These are phyloP conservation scores for Corymbia citriodora DNA, from an alignment of 441 rosid genomes.

Conservation along the genomic window DNA sequence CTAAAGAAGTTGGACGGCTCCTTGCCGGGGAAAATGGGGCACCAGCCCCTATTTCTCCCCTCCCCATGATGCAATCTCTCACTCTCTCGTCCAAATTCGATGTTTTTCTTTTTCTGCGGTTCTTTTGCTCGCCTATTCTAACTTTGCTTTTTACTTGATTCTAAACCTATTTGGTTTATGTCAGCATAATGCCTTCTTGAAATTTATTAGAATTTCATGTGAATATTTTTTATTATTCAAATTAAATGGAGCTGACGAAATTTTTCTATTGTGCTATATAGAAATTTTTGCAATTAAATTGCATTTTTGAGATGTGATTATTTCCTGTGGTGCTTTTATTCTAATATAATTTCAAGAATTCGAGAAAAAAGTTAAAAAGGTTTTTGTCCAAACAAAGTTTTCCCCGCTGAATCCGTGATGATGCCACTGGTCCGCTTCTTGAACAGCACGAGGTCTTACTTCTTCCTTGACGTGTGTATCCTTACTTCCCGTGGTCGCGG, in stretches of 20 bases:
- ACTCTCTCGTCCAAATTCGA: no score
- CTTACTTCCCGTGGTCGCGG: slow-evolving; percentile 62
- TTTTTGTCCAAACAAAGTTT: neutral
- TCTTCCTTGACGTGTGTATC: slow-evolving; percentile 69
- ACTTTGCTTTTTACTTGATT: no score
- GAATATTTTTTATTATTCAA: neutral
- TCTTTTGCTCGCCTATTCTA: no score
- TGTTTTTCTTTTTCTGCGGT: no score
- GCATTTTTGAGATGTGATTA: neutral
- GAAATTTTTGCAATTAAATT: neutral
- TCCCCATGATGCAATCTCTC: neutral
- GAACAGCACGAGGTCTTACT: slow-evolving; percentile 56
- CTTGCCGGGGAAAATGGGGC: no score
- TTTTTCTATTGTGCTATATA: neutral
- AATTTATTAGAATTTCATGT: neutral
- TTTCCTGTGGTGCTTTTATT: neutral
- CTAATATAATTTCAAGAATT: neutral
- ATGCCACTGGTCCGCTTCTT: slow-evolving; percentile 52
- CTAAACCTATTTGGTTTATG: neutral
- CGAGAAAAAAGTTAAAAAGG: neutral
- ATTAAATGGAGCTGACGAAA: neutral
- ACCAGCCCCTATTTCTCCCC: no score
- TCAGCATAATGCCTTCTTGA: neutral
- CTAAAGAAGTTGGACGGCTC: no score
- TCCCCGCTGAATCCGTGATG: slow-evolving; percentile 23